Evolutionary conservation across 129 eudicot genomes (phyloP).

Genomic region (Lactuca sativa): DNA sequence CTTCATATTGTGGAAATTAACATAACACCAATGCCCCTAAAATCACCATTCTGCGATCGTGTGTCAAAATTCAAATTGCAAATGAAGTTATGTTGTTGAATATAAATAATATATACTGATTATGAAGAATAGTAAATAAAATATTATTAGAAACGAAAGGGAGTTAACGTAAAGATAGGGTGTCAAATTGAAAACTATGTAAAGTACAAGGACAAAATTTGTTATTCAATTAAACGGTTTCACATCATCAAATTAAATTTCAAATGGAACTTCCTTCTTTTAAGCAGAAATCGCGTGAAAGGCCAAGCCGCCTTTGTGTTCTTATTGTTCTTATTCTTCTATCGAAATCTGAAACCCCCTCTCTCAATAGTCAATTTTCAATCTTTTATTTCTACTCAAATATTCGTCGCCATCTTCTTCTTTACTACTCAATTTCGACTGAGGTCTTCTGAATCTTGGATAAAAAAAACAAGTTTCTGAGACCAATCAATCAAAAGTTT

Average conservation of each 20-base stretch:
- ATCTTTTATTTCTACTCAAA: not conserved
- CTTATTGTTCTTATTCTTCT: not conserved
- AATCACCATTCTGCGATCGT: not conserved
- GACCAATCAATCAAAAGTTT: not conserved
- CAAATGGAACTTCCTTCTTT: conserved; percentile 1
- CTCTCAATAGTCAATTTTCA: not conserved
- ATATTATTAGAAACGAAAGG: too few relatives aligned
- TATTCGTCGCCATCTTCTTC: conserved; percentile 1
- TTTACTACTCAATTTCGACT: not conserved
- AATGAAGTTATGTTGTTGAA: too few relatives aligned
- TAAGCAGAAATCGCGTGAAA: conserved; percentile 21
- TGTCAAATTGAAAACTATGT: not conserved
- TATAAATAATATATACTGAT: too few relatives aligned
- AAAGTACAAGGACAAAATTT: not conserved
- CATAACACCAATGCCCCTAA: not conserved
- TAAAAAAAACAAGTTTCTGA: conserved; percentile 8
- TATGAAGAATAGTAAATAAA: too few relatives aligned
- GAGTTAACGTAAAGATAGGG: not conserved
- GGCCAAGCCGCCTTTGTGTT: conserved; percentile 14
- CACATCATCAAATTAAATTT: conserved; percentile 2
- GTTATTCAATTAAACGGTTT: not conserved
- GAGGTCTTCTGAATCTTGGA: conserved; percentile 5
- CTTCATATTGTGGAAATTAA: not conserved
- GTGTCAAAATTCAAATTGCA: too few relatives aligned
- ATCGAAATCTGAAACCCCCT: conserved; percentile 10